Conservation (phyloP, 78 protist genomes). For the Tieghemostelium lacteum region DNA sequence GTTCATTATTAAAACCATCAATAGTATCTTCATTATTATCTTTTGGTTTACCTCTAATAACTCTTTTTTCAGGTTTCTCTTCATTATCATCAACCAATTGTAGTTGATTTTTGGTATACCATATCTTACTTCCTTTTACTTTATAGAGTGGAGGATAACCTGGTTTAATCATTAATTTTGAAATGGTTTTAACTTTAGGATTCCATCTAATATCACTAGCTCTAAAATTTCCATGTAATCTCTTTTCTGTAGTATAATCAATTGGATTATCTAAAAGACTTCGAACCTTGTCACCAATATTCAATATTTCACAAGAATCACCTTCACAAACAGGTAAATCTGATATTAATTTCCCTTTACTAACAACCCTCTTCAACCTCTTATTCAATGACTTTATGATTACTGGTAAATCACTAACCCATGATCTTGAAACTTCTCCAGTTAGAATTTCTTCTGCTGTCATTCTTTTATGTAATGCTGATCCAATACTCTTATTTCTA, state of each 20-base stretch:
- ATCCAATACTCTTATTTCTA: neutral
- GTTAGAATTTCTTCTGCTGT: neutral
- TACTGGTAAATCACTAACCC: slow-evolving; percentile 2
- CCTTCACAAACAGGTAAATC: neutral
- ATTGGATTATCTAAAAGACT: neutral
- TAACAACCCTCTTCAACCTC: neutral
- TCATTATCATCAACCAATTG: no score
- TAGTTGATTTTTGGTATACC: no score
- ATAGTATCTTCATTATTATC: no score
- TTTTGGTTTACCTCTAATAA: no score
- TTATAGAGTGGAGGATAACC: neutral
- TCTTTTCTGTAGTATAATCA: neutral
- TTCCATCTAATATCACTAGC: slow-evolving; percentile 4
- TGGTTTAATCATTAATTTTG: neutral
- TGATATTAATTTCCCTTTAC: neutral
- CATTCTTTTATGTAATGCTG: slow-evolving; percentile 5
- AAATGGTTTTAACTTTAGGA: neutral
- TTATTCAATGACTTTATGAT: neutral
- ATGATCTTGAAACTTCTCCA: neutral
- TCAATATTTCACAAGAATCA: slow-evolving; percentile 8
- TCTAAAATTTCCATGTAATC: slow-evolving; percentile 1
- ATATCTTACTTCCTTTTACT: no score
- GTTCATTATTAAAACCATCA: no score
- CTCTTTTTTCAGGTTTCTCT: no score
- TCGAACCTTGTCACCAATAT: neutral